phyloP scores from a whole-genome alignment of 2,329 filamentous ascomycete genomes.

The Immersiporthe knoxdaviesiana region DNA sequence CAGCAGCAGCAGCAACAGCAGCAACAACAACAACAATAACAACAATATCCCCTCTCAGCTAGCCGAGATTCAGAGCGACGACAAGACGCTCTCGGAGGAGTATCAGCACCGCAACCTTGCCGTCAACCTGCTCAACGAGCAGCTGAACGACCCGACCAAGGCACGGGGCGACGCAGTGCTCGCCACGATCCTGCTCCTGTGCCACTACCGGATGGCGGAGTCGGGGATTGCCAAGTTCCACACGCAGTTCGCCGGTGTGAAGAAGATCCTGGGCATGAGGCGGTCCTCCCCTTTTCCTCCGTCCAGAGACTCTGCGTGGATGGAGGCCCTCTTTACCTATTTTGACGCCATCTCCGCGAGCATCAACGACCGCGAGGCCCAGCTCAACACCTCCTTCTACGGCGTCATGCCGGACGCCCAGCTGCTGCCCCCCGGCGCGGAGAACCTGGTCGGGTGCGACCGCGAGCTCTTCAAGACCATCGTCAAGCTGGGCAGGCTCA shows the following conservation, averaged over 20 bases:
- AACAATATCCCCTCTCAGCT: constrained; percentile 45
- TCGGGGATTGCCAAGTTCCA: constrained; percentile 92
- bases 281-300: constrained; percentile 55
- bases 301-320: constrained; percentile 79
- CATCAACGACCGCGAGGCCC: constrained; percentile 88
- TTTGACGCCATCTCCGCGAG: constrained; percentile 92
- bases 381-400: constrained; percentile 71
- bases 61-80: constrained; percentile 55
- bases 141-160: constrained; percentile 75
- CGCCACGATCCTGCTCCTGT: constrained; percentile 84
- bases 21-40: neutral
- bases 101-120: constrained; percentile 81
- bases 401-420: constrained; percentile 54
- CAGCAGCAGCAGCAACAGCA: neutral
- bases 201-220: constrained; percentile 91
- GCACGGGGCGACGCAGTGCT: constrained; percentile 85
- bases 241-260: constrained; percentile 89
- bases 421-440: constrained; percentile 64
- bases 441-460: constrained; percentile 89
- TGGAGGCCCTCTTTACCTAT: constrained; percentile 90
- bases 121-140: constrained; percentile 80
- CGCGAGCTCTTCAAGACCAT: constrained; percentile 85
- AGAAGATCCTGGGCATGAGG: constrained; percentile 82
- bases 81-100: constrained; percentile 75
- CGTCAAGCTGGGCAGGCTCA: constrained; percentile 79